Evolutionary conservation across 768 basidiomycete genomes (phyloP).

Genomic region (Russula lepida): DNA sequence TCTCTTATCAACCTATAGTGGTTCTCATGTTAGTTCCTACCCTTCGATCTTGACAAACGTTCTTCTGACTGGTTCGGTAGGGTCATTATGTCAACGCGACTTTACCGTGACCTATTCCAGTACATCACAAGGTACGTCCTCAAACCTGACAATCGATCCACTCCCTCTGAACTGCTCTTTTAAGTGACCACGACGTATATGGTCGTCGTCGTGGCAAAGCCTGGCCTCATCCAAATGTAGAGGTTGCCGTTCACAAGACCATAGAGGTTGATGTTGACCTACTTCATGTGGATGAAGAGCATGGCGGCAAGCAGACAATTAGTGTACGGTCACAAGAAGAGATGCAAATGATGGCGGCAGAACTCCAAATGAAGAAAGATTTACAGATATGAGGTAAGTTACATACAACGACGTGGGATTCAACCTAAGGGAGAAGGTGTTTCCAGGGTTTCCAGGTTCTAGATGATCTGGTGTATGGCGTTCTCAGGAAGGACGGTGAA

Average conservation of each 20-base stretch:
- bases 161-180: slow-evolving; percentile 7
- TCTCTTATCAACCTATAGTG: slow-evolving; percentile 6
- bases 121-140: slow-evolving; percentile 18
- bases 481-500: neutral
- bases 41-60: neutral
- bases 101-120: slow-evolving; percentile 19
- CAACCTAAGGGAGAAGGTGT: neutral
- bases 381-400: slow-evolving; percentile 15
- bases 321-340: slow-evolving; percentile 10
- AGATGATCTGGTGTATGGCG: neutral
- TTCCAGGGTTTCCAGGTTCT: neutral
- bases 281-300: slow-evolving; percentile 5
- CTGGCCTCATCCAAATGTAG: slow-evolving; percentile 5
- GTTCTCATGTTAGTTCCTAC: slow-evolving; percentile 14
- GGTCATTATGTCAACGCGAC: slow-evolving; percentile 18
- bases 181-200: slow-evolving; percentile 16
- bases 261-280: slow-evolving; percentile 16
- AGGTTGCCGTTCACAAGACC: slow-evolving; percentile 15
- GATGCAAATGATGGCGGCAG: neutral
- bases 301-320: neutral
- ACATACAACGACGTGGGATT: neutral
- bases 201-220: slow-evolving; percentile 13
- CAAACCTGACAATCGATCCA: slow-evolving; percentile 1
- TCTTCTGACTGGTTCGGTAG: neutral
- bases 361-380: slow-evolving; percentile 15